A percentile compares a stretch with the other conserved stretches of the same genome.
phyloP scores from a whole-genome alignment of 1,139 yeast species.

The Taphrina pruni region DNA sequence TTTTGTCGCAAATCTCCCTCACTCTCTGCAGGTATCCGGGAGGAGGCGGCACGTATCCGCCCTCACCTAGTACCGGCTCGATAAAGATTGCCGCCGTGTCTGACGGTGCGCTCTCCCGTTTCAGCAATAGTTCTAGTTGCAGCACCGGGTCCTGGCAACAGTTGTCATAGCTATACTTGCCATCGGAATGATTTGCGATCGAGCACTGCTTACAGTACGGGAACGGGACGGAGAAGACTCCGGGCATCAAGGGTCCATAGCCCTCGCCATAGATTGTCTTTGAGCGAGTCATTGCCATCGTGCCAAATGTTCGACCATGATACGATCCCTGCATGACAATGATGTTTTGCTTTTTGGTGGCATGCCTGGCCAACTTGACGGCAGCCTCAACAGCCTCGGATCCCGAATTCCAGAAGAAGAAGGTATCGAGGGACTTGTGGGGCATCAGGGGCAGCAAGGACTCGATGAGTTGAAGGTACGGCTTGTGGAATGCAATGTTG shows the following conservation, averaged over 20 bases:
- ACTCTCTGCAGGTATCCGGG: slow-evolving; percentile 68
- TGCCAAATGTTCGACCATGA: slow-evolving; percentile 95
- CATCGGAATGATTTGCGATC: slow-evolving; percentile 21
- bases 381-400: slow-evolving; percentile 99
- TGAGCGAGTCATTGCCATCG: slow-evolving; percentile 77
- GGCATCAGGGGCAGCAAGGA: slow-evolving; percentile 26
- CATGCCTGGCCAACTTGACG: slow-evolving; percentile 71
- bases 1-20: slow-evolving; percentile 68
- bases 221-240: slow-evolving; percentile 31
- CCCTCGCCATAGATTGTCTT: slow-evolving; percentile 32
- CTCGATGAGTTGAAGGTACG: slow-evolving; percentile 26
- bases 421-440: slow-evolving; percentile 29
- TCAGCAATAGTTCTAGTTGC: slow-evolving; percentile 34
- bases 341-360: slow-evolving; percentile 30
- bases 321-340: slow-evolving; percentile 58
- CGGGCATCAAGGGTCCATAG: slow-evolving; percentile 37
- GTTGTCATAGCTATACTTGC: slow-evolving; percentile 25
- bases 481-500: slow-evolving; percentile 30
- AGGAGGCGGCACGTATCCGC: slow-evolving; percentile 78
- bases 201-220: slow-evolving; percentile 31
- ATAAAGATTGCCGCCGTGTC: slow-evolving; percentile 88
- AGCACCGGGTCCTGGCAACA: slow-evolving; percentile 26
- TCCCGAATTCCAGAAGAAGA: slow-evolving; percentile 88
- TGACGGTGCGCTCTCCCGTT: slow-evolving; percentile 20
- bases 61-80: slow-evolving; percentile 98